These are phyloP conservation scores for Phytophthora crassamura DNA, from an alignment of 352 stramenopile species.

Conservation along the genomic window DNA sequence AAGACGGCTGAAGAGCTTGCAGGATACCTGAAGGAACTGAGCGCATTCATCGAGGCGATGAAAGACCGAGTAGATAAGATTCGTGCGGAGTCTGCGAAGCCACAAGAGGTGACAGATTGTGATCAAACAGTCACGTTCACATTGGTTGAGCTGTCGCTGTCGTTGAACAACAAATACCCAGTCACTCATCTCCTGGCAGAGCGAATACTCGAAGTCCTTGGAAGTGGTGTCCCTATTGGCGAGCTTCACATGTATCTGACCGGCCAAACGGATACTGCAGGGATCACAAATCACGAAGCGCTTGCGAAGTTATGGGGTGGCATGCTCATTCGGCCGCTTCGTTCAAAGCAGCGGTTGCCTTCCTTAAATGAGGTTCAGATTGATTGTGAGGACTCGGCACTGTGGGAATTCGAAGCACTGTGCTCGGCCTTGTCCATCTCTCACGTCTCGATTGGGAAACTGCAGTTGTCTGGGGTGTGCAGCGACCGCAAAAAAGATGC, in stretches of 20 bases:
- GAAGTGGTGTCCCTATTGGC: slow-evolving; percentile 4
- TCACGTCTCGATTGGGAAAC: slow-evolving; percentile 2
- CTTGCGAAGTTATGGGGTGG: slow-evolving; percentile 16
- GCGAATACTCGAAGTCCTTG: slow-evolving; percentile 9
- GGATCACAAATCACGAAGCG: neutral
- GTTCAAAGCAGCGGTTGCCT: neutral
- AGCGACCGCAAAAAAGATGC: neutral
- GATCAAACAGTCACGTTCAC: slow-evolving; percentile 3
- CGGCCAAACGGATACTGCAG: neutral
- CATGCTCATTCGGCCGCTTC: slow-evolving; percentile 15
- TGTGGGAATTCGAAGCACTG: slow-evolving; percentile 22
- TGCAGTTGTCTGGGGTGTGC: slow-evolving; percentile 7
- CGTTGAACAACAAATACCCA: neutral
- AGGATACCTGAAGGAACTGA: slow-evolving; percentile 2
- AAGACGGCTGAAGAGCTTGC: slow-evolving; percentile 15
- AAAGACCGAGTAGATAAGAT: neutral
- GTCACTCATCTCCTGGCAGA: slow-evolving; percentile 6
- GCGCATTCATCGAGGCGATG: slow-evolving; percentile 6
- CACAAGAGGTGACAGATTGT: neutral
- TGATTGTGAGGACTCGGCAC: slow-evolving; percentile 1
- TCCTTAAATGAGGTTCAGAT: slow-evolving; percentile 9
- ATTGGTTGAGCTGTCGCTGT: slow-evolving; percentile 12
- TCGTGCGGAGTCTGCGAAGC: neutral
- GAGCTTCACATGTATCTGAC: slow-evolving; percentile 9
- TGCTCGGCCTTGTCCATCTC: slow-evolving; percentile 14